These are phyloP conservation scores for Nothomitra cinnamomea DNA, from an alignment of 2,329 filamentous ascomycete genomes.

Conservation along the genomic window DNA sequence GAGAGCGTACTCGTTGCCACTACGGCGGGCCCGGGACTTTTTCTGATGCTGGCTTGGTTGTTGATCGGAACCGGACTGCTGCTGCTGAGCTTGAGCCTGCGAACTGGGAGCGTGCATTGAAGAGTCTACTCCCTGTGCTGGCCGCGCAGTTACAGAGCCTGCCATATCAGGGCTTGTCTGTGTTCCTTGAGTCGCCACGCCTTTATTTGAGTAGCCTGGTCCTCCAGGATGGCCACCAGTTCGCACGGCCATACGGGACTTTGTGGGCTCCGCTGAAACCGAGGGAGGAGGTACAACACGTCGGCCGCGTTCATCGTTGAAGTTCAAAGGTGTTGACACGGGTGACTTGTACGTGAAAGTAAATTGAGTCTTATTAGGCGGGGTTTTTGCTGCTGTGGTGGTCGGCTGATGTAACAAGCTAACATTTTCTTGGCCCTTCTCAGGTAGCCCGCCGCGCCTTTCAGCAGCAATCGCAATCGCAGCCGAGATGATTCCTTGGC, in stretches of 20 bases:
- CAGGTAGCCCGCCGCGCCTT: constrained; percentile 35
- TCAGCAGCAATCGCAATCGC: constrained; percentile 82
- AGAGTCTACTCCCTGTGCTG: constrained; percentile 16
- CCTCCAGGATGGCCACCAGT: not conserved
- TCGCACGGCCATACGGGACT: constrained; percentile 2
- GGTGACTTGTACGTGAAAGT: constrained; percentile 85
- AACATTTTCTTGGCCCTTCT: constrained; percentile 56
- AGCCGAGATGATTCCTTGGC: constrained; percentile 72
- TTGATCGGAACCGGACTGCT: constrained; percentile 24
- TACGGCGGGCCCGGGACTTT: constrained; percentile 44
- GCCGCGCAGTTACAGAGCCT: not conserved
- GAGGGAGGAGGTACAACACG: not conserved
- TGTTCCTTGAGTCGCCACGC: constrained; percentile 5
- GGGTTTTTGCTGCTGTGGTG: constrained; percentile 32
- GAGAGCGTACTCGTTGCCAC: constrained; percentile 52
- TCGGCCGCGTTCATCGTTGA: not conserved
- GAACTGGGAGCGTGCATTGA: not conserved
- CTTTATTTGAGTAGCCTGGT: not conserved
- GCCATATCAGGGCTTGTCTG: constrained; percentile 5
- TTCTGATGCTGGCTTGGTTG: constrained; percentile 35
- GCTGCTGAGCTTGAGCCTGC: constrained; percentile 15
- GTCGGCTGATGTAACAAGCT: constrained; percentile 60
- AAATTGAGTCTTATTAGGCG: constrained; percentile 69
- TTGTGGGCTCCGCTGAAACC: not conserved
- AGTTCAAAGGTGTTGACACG: constrained; percentile 13